phyloP scores from a whole-genome alignment of 306 rosid species.

The Cajanus cajan region DNA sequence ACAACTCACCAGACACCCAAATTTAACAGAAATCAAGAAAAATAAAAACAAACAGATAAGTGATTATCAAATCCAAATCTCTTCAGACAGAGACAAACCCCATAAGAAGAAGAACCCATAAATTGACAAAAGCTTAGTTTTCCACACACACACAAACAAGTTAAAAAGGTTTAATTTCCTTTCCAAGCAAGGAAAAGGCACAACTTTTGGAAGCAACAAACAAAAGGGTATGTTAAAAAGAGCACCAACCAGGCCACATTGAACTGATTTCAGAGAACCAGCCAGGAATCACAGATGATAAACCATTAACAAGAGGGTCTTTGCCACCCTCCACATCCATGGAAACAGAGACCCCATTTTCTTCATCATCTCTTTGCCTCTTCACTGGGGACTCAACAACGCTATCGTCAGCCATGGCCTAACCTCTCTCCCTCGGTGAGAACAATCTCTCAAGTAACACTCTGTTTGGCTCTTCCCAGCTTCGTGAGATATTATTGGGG shows the following conservation, averaged over 20 bases:
- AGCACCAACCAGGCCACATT: slow-evolving; percentile 94
- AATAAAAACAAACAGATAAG: slow-evolving; percentile 20
- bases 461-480: too few relatives aligned
- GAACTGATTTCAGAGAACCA: slow-evolving; percentile 99
- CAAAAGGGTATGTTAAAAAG: slow-evolving; percentile 17
- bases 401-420: too few relatives aligned
- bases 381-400: too few relatives aligned
- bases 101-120: background rate
- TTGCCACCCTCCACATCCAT: slow-evolving; percentile 38
- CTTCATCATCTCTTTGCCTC: too few relatives aligned
- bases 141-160: background rate
- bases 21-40: background rate
- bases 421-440: too few relatives aligned
- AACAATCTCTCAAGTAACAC: too few relatives aligned
- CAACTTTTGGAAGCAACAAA: background rate
- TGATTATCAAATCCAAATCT: slow-evolving; percentile 12
- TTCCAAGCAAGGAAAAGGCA: slow-evolving; percentile 3
- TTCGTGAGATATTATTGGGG: too few relatives aligned
- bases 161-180: background rate
- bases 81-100: background rate
- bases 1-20: background rate
- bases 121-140: background rate
- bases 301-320: slow-evolving; percentile 34
- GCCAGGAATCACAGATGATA: slow-evolving; percentile 81
- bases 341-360: too few relatives aligned